These are phyloP conservation scores for Pisolithus orientalis DNA, from an alignment of 768 basidiomycete genomes.

Conservation along the genomic window DNA sequence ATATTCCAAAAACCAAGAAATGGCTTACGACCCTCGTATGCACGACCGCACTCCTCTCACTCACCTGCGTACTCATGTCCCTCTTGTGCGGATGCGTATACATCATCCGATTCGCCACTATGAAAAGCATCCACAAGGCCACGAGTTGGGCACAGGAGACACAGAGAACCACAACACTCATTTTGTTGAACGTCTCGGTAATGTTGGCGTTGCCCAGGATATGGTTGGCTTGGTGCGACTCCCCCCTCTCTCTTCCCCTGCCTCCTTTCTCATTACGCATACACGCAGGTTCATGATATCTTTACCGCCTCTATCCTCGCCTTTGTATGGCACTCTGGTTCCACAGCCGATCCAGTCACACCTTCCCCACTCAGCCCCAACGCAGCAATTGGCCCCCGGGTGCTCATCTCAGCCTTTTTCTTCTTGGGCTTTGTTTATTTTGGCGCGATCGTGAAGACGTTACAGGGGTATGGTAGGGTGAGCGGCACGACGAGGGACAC, in stretches of 20 bases:
- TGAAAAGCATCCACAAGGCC: constrained; percentile 67
- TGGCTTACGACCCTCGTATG: constrained; percentile 55
- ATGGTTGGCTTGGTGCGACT: constrained; percentile 60
- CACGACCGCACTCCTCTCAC: constrained; percentile 53
- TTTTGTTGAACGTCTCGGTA: constrained; percentile 66
- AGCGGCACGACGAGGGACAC: background rate
- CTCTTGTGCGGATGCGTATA: constrained; percentile 69
- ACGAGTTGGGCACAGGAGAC: constrained; percentile 75
- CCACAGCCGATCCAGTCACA: constrained; percentile 31
- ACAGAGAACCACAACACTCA: constrained; percentile 38
- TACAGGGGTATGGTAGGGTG: constrained; percentile 48
- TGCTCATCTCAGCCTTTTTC: constrained; percentile 50
- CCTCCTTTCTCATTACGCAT: background rate
- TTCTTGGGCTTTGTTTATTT: constrained; percentile 57
- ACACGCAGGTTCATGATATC: constrained; percentile 55
- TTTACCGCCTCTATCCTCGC: constrained; percentile 54
- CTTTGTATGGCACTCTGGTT: constrained; percentile 58
- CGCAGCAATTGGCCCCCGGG: constrained; percentile 46
- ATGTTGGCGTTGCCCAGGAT: constrained; percentile 60
- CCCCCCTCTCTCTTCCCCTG: background rate
- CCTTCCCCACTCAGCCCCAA: constrained; percentile 31
- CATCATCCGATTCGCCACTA: constrained; percentile 64
- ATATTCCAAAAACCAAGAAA: constrained; percentile 51
- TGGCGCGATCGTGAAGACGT: constrained; percentile 51
- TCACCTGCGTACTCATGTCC: constrained; percentile 64